Evolutionary conservation across 2,329 filamentous ascomycete genomes (phyloP).

Genomic region (Gaeumannomyces sp.): DNA sequence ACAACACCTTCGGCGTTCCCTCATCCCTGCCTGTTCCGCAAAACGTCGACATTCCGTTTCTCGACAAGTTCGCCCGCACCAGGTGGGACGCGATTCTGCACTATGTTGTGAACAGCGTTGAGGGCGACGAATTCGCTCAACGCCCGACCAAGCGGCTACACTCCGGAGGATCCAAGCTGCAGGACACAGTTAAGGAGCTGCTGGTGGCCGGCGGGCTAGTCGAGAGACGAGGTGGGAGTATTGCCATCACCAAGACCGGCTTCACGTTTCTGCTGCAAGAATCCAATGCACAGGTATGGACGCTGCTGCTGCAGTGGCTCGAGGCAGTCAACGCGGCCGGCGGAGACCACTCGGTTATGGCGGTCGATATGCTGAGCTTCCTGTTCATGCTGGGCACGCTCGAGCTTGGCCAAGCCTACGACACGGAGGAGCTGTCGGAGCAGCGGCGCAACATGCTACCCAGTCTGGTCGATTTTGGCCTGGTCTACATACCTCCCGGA

Average conservation of each 20-base stretch:
- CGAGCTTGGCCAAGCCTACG: slow-evolving; percentile 86
- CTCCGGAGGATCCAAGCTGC: slow-evolving; percentile 47
- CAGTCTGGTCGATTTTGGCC: slow-evolving; percentile 84
- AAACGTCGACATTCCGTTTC: slow-evolving; percentile 61
- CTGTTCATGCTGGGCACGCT: slow-evolving; percentile 92
- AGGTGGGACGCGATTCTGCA: slow-evolving; percentile 97
- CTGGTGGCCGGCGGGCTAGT: slow-evolving; percentile 78
- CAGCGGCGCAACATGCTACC: slow-evolving; percentile 85
- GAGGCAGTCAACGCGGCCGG: slow-evolving; percentile 52
- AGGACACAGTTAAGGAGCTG: slow-evolving; percentile 76
- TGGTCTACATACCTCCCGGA: slow-evolving; percentile 66
- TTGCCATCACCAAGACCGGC: slow-evolving; percentile 83
- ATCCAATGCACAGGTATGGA: slow-evolving; percentile 96
- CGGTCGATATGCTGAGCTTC: slow-evolving; percentile 88
- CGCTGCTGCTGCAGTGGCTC: slow-evolving; percentile 85
- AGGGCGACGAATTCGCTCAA: slow-evolving; percentile 40
- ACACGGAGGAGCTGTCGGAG: slow-evolving; percentile 73
- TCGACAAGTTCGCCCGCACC: slow-evolving; percentile 78
- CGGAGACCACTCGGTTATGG: slow-evolving; percentile 40
- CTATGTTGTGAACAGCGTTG: slow-evolving; percentile 81
- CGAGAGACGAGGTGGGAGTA: slow-evolving; percentile 41
- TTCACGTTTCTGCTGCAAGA: slow-evolving; percentile 95
- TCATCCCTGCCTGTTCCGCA: slow-evolving; percentile 57
- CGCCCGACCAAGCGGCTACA: slow-evolving; percentile 31
- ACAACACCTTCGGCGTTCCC: slow-evolving; percentile 86